phyloP scores from a whole-genome alignment of 2,329 filamentous ascomycete species.

The Calonectria montana region DNA sequence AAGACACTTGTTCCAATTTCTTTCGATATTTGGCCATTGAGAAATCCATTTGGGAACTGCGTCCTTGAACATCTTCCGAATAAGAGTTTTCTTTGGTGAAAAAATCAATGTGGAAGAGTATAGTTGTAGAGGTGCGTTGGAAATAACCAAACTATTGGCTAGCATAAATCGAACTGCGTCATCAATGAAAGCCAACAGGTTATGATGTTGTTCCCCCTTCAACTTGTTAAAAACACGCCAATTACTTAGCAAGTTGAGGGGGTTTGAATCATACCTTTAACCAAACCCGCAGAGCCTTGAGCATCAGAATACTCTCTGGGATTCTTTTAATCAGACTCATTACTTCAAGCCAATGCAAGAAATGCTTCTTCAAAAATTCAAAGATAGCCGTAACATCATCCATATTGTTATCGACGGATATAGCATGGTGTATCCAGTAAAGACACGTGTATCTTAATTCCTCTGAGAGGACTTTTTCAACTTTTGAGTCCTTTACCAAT shows the following conservation, averaged over 20 bases:
- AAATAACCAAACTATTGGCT: not conserved
- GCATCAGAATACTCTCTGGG: not conserved
- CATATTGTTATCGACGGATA: not conserved
- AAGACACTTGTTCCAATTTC: not conserved
- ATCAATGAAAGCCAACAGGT: not conserved
- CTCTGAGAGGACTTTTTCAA: not conserved
- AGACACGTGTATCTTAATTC: constrained; percentile 20
- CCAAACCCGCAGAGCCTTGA: not conserved
- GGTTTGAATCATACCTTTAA: not conserved
- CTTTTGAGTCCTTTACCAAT: not conserved
- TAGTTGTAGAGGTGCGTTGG: not conserved
- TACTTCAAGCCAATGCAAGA: constrained; percentile 9
- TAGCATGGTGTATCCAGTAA: constrained; percentile 1
- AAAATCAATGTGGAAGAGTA: not conserved
- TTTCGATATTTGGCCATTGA: not conserved
- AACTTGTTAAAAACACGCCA: not conserved
- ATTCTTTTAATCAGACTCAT: not conserved
- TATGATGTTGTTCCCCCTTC: not conserved
- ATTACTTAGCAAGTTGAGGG: not conserved
- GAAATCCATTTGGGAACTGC: not conserved
- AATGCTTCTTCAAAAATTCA: not conserved
- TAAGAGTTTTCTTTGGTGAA: not conserved
- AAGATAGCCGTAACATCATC: not conserved
- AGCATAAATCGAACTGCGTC: not conserved
- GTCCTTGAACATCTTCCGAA: not conserved